Conservation (phyloP, 2,329 filamentous ascomycete species). For the Pseudofabraea citricarpa region DNA sequence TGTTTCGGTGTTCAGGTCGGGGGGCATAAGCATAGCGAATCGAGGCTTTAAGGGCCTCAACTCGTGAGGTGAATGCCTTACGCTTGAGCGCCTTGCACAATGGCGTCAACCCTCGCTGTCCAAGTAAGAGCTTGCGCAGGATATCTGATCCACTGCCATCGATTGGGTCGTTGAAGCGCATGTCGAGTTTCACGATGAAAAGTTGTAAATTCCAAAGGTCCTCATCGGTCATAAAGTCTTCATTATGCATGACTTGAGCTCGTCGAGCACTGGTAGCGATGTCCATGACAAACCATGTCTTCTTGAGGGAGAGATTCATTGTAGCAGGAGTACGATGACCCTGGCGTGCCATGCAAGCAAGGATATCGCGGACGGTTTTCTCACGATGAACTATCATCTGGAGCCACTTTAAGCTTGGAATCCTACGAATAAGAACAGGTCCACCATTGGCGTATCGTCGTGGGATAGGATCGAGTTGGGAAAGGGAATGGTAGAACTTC, state of each 20-base stretch:
- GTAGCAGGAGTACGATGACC: slow-evolving; percentile 51
- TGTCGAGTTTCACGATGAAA: slow-evolving; percentile 68
- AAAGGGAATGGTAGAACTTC: slow-evolving; percentile 50
- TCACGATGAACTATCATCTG: slow-evolving; percentile 60
- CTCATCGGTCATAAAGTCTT: slow-evolving; percentile 47
- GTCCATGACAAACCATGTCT: slow-evolving; percentile 72
- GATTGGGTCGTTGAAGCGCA: slow-evolving; percentile 62
- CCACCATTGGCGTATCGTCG: slow-evolving; percentile 30
- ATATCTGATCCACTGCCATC: slow-evolving; percentile 44
- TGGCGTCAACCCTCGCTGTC: slow-evolving; percentile 49
- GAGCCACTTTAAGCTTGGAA: slow-evolving; percentile 64
- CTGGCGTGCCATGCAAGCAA: slow-evolving; percentile 52
- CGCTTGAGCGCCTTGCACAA: slow-evolving; percentile 57
- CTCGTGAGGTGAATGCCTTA: slow-evolving; percentile 40
- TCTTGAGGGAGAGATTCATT: slow-evolving; percentile 47
- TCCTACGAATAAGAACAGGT: slow-evolving; percentile 35
- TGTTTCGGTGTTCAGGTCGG: slow-evolving; percentile 9
- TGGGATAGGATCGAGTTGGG: slow-evolving; percentile 54
- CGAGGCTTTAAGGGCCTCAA: slow-evolving; percentile 52
- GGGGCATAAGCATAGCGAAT: slow-evolving; percentile 48
- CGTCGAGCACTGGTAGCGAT: slow-evolving; percentile 52
- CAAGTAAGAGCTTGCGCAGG: slow-evolving; percentile 54
- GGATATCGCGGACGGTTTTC: slow-evolving; percentile 53
- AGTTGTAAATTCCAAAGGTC: slow-evolving; percentile 59
- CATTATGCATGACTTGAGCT: slow-evolving; percentile 46